Percentiles rank a stretch among this genome's conserved stretches.
phyloP scores from a whole-genome alignment of 805 yeast genomes.

The Pachysolen tannophilus region DNA sequence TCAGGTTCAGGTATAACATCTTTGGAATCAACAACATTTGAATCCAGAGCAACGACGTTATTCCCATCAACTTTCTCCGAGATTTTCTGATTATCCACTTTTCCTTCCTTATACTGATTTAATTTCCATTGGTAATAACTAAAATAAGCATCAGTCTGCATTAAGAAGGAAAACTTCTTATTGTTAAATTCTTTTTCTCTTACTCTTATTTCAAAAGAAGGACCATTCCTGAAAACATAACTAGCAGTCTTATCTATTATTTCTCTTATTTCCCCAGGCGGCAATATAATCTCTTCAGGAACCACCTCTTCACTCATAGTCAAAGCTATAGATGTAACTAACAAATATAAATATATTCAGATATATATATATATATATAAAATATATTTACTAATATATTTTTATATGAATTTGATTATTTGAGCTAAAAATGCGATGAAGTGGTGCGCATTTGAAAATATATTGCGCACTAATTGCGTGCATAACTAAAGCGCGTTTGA shows the following conservation, averaged over 20 bases:
- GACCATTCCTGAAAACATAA: conserved; percentile 64
- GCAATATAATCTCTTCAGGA: conserved; percentile 38
- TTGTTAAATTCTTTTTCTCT: conserved; percentile 34
- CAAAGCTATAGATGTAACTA: too few species aligned
- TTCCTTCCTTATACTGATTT: conserved; percentile 22
- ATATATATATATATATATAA: too few species aligned
- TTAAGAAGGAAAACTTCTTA: conserved; percentile 58
- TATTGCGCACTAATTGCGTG: too few species aligned
- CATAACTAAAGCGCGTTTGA: too few species aligned
- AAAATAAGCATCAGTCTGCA: conserved; percentile 44
- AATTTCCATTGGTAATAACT: conserved; percentile 48
- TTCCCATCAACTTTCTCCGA: conserved; percentile 3
- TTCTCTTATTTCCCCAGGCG: conserved; percentile 42
- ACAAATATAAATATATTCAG: too few species aligned
- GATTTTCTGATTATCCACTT: conserved; percentile 7
- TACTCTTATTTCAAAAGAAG: conserved; percentile 53
- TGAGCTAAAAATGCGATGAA: too few species aligned
- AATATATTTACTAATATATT: too few species aligned
- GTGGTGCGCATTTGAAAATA: too few species aligned
- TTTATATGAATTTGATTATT: too few species aligned
- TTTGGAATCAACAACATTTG: conserved; percentile 13
- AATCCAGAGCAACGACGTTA: conserved; percentile 1
- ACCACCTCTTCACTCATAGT: background rate
- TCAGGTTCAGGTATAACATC: conserved; percentile 16
- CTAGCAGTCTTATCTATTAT: conserved; percentile 65